Base-by-base conservation (phyloP, 495 filamentous ascomycete species). In the Lophium mytilinum region DNA sequence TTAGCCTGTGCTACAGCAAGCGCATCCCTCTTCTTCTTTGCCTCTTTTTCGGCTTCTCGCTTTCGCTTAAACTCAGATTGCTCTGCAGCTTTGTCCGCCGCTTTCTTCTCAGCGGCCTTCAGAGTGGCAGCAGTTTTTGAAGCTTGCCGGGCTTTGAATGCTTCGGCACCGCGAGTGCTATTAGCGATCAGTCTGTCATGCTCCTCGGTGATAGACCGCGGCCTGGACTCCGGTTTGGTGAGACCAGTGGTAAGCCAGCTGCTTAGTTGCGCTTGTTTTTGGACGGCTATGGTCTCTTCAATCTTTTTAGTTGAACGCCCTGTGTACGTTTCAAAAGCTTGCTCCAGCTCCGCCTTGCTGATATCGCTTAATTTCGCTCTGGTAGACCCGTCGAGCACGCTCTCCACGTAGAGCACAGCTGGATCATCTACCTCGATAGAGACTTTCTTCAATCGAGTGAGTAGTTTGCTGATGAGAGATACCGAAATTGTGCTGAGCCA, bases 261-360 rank as follows among this genome's bases (percentile, higher is more conserved):
- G 37, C 37, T 62, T 3, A 62, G 15, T 11, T 45, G 62, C 18
- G 62, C 73, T 37, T 62, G 42, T 50, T 61, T 51, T 15, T 55
- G 51, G 12, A 19, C 12, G 51, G 60, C 64, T 11, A 49, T 33
- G 8, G 62, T 30, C 47, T 70, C 63, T 33, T 65, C 58, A 21
- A 70, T 72, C 52, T 75, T 75, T 17, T 70, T 68, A 18, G 83
- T 66, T 18, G 76, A 72, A 54, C 75, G 78, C 57, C 82, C 83
- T 50, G 84, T 77, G 66, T 94, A 87, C 9, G 84, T 83, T 41
- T 93, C 89, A 9, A 95, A 69, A 9, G 89, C 85, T 66, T 84
- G 79, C 51, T 88, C 80, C 37, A 95, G 71, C 68, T 94, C 87
- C 4, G 90, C 90, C 55, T 88, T 88, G 61, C 95, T 88, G 46